Conservation (phyloP, 441 rosid species). For the Breynia disticha region DNA sequence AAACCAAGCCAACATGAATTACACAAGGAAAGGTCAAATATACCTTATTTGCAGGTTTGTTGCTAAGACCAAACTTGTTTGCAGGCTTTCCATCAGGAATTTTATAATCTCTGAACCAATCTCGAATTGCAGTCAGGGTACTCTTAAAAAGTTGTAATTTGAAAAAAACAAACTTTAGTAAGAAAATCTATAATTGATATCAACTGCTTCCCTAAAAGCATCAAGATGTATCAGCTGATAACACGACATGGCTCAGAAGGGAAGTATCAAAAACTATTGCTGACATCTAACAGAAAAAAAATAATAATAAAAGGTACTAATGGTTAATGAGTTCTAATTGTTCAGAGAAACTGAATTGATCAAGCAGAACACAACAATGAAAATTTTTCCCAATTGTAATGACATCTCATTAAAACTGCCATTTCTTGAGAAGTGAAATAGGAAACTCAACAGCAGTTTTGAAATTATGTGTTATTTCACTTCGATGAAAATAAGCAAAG, state of each 20-base stretch:
- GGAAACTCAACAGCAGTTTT: too few relatives aligned
- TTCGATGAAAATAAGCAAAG: too few relatives aligned
- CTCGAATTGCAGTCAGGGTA: conserved; percentile 73
- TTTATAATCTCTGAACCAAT: conserved; percentile 96
- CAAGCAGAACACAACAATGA: too few relatives aligned
- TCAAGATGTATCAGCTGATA: not conserved
- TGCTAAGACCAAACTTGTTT: conserved; percentile 90
- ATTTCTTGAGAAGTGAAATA: too few relatives aligned
- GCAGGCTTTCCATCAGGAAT: conserved; percentile 97
- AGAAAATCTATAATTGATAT: not conserved
- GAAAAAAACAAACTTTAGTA: not conserved
- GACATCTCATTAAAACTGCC: too few relatives aligned
- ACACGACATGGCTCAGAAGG: too few relatives aligned
- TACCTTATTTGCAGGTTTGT: conserved; percentile 86
- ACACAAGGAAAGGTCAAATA: not conserved
- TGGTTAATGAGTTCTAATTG: too few relatives aligned
- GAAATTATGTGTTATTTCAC: too few relatives aligned
- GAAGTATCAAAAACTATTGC: not conserved
- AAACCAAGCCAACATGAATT: not conserved
- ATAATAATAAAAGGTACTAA: too few relatives aligned
- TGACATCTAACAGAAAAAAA: too few relatives aligned
- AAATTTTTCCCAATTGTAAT: too few relatives aligned
- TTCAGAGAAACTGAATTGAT: too few relatives aligned
- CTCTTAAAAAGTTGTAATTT: conserved; percentile 36
- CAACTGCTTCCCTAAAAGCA: not conserved